Base-by-base conservation (phyloP, 2,329 filamentous ascomycete genomes). In the Hymenoscyphus infarciens region DNA sequence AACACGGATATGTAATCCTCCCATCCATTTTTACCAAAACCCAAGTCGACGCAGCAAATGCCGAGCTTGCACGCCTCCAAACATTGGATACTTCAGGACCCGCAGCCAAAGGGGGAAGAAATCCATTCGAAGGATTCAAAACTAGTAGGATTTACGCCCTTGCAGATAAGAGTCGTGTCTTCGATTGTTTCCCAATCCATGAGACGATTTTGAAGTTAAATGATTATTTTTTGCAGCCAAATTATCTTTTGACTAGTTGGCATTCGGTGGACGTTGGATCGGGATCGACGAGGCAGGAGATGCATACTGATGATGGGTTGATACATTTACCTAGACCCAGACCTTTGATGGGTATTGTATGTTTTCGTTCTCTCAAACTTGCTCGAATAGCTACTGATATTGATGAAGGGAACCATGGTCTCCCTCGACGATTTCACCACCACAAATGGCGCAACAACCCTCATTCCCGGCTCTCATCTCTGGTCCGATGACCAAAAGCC, bases 241-340 rank as follows among this genome's bases (percentile, higher is more conserved):
- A 75, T 27, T 77, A 76, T 62, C 64, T 75, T 16, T 59, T 78
- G 35, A 74, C 70, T 4, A 75, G 75, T 54, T 74, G 74, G 45
- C 76, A 77, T 66, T 75, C 75, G 6, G 77, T 78, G 49, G 68
- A 71, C 58, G 77, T 78, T 64, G 74, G 73, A 55, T 74, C 75
- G 0, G 75, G 75, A 3, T 72, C 71, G 57, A 70, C 69, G 42
- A 64, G 70, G 16, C 76, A 78, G 65, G 63, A 66, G 19, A 70
- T 77, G 52, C 76, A 77, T 67, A 75, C 74, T 29, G 75, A 74
- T 68, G 72, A 74, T 67, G 71, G 69, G 4, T 65, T 74, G 56
- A 69, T 73, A 57, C 29, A 57, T 16, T 57, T 74, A 22, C 71
- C 72, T 13, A 64, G 72, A 25, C 72, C 72, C 19, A 70, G 70